These are phyloP conservation scores for Ophiosphaerella korrae DNA, from an alignment of 2,329 filamentous ascomycete species.

Conservation along the genomic window DNA sequence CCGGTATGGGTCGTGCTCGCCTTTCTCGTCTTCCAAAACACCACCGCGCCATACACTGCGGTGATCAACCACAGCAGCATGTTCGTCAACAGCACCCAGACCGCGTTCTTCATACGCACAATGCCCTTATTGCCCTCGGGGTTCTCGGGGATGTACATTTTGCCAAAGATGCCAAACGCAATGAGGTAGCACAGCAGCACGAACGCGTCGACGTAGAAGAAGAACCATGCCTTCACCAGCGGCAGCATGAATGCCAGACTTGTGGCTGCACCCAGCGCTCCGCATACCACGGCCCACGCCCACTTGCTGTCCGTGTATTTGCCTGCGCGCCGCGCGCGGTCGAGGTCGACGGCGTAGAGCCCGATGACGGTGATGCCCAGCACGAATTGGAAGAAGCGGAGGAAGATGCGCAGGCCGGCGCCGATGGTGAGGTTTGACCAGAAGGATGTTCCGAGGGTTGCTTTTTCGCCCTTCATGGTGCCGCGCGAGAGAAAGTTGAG, in stretches of 20 bases:
- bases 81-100: conserved; percentile 80
- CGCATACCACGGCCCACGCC: conserved; percentile 62
- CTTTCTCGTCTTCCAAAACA: conserved; percentile 58
- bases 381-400: conserved; percentile 79
- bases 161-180: conserved; percentile 83
- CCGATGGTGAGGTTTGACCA: conserved; percentile 24
- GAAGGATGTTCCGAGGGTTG: conserved; percentile 26
- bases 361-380: conserved; percentile 78
- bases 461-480: conserved; percentile 39
- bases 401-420: conserved; percentile 55
- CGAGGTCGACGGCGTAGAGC: conserved; percentile 60
- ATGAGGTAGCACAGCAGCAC: conserved; percentile 78
- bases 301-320: conserved; percentile 44
- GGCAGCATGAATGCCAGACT: conserved; percentile 67
- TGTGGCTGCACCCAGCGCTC: conserved; percentile 25
- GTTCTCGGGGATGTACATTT: conserved; percentile 75
- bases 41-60: conserved; percentile 58
- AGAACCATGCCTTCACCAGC: conserved; percentile 54
- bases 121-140: conserved; percentile 67
- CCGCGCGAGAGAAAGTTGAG: conserved; percentile 38
- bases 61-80: conserved; percentile 77
- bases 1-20: conserved; percentile 33
- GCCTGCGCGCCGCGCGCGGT: conserved; percentile 52
- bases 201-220: conserved; percentile 72
- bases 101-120: conserved; percentile 80